A percentile compares a stretch with the other conserved stretches of the same genome.
phyloP scores from a whole-genome alignment of 345 rosid species.

The Geranium rotundifolium region DNA sequence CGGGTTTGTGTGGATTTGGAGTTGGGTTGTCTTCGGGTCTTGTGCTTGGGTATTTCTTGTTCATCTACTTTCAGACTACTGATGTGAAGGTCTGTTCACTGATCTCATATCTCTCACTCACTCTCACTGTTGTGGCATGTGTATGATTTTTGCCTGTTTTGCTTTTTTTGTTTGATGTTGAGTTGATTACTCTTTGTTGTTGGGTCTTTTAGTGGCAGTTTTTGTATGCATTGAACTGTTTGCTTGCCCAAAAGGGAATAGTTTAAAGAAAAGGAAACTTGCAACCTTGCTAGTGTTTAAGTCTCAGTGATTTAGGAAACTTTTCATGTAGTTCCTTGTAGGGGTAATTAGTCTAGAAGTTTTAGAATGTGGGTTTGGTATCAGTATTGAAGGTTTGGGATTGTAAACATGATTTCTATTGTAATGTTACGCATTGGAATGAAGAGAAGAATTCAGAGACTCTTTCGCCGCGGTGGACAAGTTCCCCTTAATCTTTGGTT shows the following conservation, averaged over 20 bases:
- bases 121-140: not conserved
- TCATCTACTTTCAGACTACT: constrained; percentile 62
- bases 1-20: constrained; percentile 82
- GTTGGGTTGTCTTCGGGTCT: constrained; percentile 72
- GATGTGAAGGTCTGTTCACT: constrained; percentile 51
- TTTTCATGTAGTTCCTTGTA: not conserved
- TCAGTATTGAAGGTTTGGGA: not conserved
- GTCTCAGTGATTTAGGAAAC: too few species aligned
- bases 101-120: not conserved
- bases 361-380: not conserved
- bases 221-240: too few species aligned
- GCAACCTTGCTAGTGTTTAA: too few species aligned
- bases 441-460: too few species aligned
- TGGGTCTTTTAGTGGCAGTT: too few species aligned
- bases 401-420: too few species aligned
- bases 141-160: not conserved
- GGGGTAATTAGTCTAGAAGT: not conserved
- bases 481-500: too few species aligned
- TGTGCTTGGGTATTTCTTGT: constrained; percentile 59
- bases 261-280: too few species aligned
- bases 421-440: too few species aligned
- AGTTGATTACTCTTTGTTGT: not conserved
- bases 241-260: too few species aligned
- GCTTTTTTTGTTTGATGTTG: not conserved
- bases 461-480: too few species aligned